Evolutionary conservation across 306 rosid species (phyloP).

Genomic region (Cyamopsis tetragonoloba): DNA sequence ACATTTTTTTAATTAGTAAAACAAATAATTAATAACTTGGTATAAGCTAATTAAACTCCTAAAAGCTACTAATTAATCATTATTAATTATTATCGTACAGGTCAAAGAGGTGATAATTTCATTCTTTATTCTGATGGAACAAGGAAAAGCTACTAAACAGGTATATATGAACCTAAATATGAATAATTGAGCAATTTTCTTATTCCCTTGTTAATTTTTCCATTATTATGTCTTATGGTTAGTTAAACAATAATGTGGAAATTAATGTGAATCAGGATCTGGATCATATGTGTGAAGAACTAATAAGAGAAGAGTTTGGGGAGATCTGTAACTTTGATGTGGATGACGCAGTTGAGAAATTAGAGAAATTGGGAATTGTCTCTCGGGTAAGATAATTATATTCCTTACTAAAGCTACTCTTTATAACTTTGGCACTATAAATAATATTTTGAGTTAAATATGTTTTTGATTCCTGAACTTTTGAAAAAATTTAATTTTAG

Average conservation of each 20-base stretch:
- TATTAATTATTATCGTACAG: slow-evolving; percentile 39
- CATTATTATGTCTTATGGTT: background rate
- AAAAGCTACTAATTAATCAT: background rate
- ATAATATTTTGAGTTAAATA: too few relatives aligned
- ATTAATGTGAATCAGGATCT: slow-evolving; percentile 60
- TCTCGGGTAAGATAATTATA: slow-evolving; percentile 75
- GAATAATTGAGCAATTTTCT: background rate
- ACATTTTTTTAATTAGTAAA: background rate
- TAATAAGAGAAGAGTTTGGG: slow-evolving; percentile 70
- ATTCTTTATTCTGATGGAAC: slow-evolving; percentile 83
- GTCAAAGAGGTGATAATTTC: slow-evolving; percentile 88
- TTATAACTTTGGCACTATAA: background rate
- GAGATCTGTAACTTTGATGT: slow-evolving; percentile 70
- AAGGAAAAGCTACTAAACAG: slow-evolving; percentile 75
- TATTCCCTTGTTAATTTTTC: background rate
- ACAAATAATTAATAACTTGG: too few relatives aligned
- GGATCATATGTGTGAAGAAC: slow-evolving; percentile 72
- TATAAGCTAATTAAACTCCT: background rate
- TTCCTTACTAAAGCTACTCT: background rate
- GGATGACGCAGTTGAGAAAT: slow-evolving; percentile 79
- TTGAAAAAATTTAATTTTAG: too few relatives aligned
- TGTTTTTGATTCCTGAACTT: too few relatives aligned
- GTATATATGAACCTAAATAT: slow-evolving; percentile 31
- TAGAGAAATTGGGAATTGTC: slow-evolving; percentile 83
- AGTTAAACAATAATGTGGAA: background rate